Conservation (phyloP, 2,329 filamentous ascomycete species). For the Colletotrichum lentis region DNA sequence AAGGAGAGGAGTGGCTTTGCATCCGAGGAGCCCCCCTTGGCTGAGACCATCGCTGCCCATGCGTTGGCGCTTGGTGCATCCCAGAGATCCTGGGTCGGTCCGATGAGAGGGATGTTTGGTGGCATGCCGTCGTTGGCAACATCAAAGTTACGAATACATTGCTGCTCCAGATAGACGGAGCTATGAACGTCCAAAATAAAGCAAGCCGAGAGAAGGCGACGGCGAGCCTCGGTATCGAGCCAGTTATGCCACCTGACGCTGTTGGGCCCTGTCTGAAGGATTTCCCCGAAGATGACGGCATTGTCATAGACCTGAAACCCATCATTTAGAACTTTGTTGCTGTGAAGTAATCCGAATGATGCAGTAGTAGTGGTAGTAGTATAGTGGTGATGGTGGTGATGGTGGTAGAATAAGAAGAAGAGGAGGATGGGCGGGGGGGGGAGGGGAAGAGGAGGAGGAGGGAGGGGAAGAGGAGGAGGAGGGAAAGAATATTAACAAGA, state of each 20-base stretch:
- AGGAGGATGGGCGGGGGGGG: background rate
- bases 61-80: constrained; percentile 53
- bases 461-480: too few species aligned
- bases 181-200: constrained; percentile 66
- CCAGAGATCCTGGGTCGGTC: constrained; percentile 58
- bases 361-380: too few species aligned
- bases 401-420: constrained; percentile 42
- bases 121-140: constrained; percentile 48
- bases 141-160: constrained; percentile 48
- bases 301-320: constrained; percentile 52
- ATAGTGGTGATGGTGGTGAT: too few species aligned
- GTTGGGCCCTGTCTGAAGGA: constrained; percentile 41
- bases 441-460: constrained; percentile 38
- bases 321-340: constrained; percentile 43
- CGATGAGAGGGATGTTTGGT: constrained; percentile 56
- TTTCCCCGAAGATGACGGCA: constrained; percentile 43
- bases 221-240: constrained; percentile 61
- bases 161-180: constrained; percentile 63
- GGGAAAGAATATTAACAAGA: too few species aligned
- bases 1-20: constrained; percentile 27
- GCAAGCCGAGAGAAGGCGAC: constrained; percentile 64
- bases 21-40: constrained; percentile 36
- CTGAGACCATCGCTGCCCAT: constrained; percentile 54
- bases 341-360: constrained; percentile 15
- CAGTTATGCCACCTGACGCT: constrained; percentile 59